Conservation (phyloP, 495 filamentous ascomycete genomes). For the Cairneyella variabilis region DNA sequence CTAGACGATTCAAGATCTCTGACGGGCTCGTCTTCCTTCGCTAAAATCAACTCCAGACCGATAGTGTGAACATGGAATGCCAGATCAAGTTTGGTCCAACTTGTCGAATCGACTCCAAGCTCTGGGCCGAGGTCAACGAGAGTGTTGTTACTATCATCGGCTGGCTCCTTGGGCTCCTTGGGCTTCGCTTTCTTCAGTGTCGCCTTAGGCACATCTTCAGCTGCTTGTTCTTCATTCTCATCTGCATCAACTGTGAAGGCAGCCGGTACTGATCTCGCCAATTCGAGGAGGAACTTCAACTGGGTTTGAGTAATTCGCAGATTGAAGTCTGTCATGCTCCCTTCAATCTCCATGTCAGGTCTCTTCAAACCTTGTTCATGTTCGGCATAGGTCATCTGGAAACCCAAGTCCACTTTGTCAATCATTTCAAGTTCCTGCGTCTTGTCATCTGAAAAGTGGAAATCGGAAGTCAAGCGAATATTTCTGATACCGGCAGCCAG, state of each 20-base stretch:
- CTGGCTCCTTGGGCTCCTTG: conserved; percentile 24
- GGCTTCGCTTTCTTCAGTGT: conserved; percentile 37
- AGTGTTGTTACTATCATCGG: conserved; percentile 35
- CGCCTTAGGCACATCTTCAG: conserved; percentile 58
- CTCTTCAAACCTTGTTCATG: conserved; percentile 72
- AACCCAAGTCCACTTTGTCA: conserved; percentile 90
- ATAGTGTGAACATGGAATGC: conserved; percentile 86
- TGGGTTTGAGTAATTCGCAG: conserved; percentile 86
- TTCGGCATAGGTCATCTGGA: conserved; percentile 85
- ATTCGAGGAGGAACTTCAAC: conserved; percentile 78
- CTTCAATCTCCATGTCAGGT: conserved; percentile 88
- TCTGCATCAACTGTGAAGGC: conserved; percentile 78
- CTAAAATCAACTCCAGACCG: conserved; percentile 82
- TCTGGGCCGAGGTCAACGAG: conserved; percentile 61
- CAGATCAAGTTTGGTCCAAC: conserved; percentile 92
- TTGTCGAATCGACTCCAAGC: conserved; percentile 56
- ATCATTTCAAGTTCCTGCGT: conserved; percentile 92
- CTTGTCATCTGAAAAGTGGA: conserved; percentile 69
- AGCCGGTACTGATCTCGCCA: conserved; percentile 78
- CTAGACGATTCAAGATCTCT: conserved; percentile 76
- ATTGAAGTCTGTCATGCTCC: conserved; percentile 88
- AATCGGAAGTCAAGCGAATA: conserved; percentile 82
- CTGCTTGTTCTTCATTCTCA: conserved; percentile 44
- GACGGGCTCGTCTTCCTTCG: conserved; percentile 67
- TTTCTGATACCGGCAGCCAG: conserved; percentile 89